Evolutionary conservation across 495 filamentous ascomycete species (phyloP), one percentile per base, ranked within the genome.

Genomic region (Penicillium parvum): DNA sequence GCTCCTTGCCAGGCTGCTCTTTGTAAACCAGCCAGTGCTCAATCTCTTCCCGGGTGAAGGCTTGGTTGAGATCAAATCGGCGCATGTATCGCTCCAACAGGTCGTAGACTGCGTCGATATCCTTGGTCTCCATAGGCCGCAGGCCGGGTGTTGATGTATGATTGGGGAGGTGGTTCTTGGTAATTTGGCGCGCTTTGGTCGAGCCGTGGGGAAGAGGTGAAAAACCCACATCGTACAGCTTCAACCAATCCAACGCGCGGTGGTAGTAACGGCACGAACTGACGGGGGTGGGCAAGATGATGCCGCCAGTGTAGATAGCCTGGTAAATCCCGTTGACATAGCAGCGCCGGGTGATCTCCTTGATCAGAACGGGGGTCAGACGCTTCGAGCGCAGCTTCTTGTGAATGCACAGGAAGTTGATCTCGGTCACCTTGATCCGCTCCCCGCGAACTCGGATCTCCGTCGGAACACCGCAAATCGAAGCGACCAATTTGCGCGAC

Each of bases 351-450:
- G 92, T 96, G 58, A 98, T 89, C 60, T 97, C 92, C 60, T 96
- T 94, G 69, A 98, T 98, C 28, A 98, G 77, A 3, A 95, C 84
- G 0, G 92, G 92, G 0, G 92, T 78, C 27, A 98, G 77, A 8
- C 94, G 82, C 66, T 98, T 96, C 10, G 84, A 81, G 29, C 94
- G 86, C 7, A 98, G 81, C 66, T 96, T 97, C 74, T 96, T 97
- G 75, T 97, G 94, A 48, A 97, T 81, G 61, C 88, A 94, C 38
- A 98, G 84, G 72, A 95, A 97, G 69, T 98, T 97, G 68, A 97
- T 90, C 61, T 98, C 92, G 22, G 85, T 90, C 40, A 83, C 81
- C 38, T 81, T 81, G 51, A 97, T 63, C 33, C 75, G 66, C 35
- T 85, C 85, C 33, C 81, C 71, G 19, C 90, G 86, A 15, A 97